A percentile compares a stretch with the other conserved stretches of the same genome.
Evolutionary conservation across 2,329 filamentous ascomycete genomes (phyloP).

Genomic region (Reticulascus tulasneorum): DNA sequence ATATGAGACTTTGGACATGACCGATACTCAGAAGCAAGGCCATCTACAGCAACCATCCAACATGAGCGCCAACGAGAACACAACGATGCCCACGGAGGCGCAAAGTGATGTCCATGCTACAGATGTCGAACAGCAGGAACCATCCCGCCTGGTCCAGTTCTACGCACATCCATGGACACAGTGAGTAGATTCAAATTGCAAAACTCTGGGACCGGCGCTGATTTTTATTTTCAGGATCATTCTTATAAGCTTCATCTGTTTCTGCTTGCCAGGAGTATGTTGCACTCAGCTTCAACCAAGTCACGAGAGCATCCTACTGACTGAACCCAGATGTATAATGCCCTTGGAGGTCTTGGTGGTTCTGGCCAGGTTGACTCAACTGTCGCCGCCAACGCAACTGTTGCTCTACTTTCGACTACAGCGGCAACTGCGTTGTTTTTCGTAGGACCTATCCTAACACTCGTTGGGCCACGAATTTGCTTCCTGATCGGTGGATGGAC

Average conservation of each 20-base stretch:
- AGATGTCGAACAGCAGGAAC: background rate
- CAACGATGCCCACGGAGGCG: background rate
- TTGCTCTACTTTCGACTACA: constrained; percentile 37
- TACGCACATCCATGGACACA: constrained; percentile 44
- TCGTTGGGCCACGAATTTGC: constrained; percentile 36
- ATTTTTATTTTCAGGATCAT: constrained; percentile 23
- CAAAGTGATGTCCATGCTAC: background rate
- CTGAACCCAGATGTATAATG: constrained; percentile 41
- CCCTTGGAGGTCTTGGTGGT: constrained; percentile 39
- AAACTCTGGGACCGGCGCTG: background rate
- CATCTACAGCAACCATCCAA: no score
- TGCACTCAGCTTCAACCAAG: no score
- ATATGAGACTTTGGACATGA: no score
- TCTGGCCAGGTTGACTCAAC: constrained; percentile 41
- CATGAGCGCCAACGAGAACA: background rate
- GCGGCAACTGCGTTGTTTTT: constrained; percentile 39
- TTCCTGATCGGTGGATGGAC: constrained; percentile 42
- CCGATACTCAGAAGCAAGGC: no score
- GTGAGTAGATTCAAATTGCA: background rate
- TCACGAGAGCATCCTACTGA: background rate
- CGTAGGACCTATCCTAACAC: constrained; percentile 38
- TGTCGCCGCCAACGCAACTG: constrained; percentile 41
- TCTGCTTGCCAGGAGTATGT: constrained; percentile 41
- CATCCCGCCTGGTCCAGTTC: constrained; percentile 20
- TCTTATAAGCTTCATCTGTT: constrained; percentile 45